These are phyloP conservation scores for Fraxinus baroniana DNA, from an alignment of 305 asterid genomes.

Conservation along the genomic window DNA sequence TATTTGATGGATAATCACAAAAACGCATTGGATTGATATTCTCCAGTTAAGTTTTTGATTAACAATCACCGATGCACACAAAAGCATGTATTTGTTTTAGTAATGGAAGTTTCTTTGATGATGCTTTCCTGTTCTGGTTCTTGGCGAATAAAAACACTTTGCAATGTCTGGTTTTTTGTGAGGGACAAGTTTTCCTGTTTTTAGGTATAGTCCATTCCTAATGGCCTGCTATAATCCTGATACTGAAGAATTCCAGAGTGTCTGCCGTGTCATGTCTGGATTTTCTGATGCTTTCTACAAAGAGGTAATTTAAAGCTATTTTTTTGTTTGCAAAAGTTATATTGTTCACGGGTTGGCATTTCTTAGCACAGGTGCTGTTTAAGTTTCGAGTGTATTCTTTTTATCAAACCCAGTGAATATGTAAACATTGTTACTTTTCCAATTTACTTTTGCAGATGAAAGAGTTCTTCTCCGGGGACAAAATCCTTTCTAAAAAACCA, in stretches of 20 bases:
- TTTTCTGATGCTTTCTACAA: slow-evolving; percentile 81
- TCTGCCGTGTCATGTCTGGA: slow-evolving; percentile 93
- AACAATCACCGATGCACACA: neutral
- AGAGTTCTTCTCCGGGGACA: slow-evolving; percentile 63
- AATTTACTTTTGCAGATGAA: slow-evolving; percentile 56
- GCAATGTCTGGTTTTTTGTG: neutral
- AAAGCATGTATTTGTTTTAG: neutral
- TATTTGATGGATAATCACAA: neutral
- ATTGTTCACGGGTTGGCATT: neutral
- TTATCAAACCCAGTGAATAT: neutral
- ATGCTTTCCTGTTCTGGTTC: slow-evolving; percentile 2
- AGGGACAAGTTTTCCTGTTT: slow-evolving; percentile 22
- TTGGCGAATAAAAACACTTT: slow-evolving; percentile 3
- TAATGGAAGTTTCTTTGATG: neutral
- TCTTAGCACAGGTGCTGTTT: neutral
- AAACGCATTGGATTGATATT: neutral
- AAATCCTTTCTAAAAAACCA: slow-evolving; percentile 54
- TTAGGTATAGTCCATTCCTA: slow-evolving; percentile 87
- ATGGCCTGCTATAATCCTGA: slow-evolving; percentile 93
- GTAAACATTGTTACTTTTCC: neutral
- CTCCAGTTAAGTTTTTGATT: neutral
- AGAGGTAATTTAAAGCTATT: slow-evolving; percentile 45
- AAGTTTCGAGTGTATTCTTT: neutral
- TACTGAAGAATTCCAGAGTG: slow-evolving; percentile 84
- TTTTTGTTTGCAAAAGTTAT: neutral